phyloP scores from a whole-genome alignment of 177 flowering plant genomes.

The Vitis hybrid region DNA sequence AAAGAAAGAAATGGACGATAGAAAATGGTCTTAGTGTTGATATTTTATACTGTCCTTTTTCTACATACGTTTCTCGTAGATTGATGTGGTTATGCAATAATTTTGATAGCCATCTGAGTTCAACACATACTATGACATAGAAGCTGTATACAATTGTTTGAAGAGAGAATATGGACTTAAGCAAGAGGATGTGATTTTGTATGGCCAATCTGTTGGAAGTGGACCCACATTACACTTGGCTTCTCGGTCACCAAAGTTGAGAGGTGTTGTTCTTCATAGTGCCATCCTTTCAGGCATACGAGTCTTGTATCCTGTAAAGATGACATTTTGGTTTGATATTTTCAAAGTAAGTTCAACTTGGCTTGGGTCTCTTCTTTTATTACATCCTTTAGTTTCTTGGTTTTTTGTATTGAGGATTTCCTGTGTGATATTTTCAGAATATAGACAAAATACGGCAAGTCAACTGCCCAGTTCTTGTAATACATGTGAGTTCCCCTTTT shows the following conservation, averaged over 20 bases:
- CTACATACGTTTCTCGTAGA: neutral
- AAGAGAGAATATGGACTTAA: conserved; percentile 72
- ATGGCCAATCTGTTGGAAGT: conserved; percentile 97
- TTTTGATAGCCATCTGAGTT: conserved; percentile 72
- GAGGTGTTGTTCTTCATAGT: conserved; percentile 92
- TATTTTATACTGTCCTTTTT: neutral
- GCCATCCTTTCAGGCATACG: conserved; percentile 95
- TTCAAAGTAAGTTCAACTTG: conserved; percentile 60
- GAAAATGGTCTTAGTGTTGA: too few relatives aligned
- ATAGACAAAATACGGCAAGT: conserved; percentile 88
- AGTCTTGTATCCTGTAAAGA: conserved; percentile 84
- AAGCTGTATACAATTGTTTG: conserved; percentile 89
- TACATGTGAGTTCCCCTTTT: conserved; percentile 70
- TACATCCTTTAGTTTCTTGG: neutral
- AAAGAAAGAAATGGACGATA: too few relatives aligned
- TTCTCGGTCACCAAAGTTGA: conserved; percentile 55
- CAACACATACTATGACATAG: conserved; percentile 94
- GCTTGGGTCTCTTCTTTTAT: conserved; percentile 1
- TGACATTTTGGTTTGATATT: conserved; percentile 98
- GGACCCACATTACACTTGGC: conserved; percentile 94
- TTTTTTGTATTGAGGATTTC: conserved; percentile 11
- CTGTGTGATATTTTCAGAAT: conserved; percentile 50
- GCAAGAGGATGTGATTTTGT: conserved; percentile 86
- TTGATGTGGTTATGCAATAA: conserved; percentile 3
- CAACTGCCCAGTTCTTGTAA: conserved; percentile 83